Conservation (phyloP, 139 green algal species). For the Zygnema circumcarinatum region DNA sequence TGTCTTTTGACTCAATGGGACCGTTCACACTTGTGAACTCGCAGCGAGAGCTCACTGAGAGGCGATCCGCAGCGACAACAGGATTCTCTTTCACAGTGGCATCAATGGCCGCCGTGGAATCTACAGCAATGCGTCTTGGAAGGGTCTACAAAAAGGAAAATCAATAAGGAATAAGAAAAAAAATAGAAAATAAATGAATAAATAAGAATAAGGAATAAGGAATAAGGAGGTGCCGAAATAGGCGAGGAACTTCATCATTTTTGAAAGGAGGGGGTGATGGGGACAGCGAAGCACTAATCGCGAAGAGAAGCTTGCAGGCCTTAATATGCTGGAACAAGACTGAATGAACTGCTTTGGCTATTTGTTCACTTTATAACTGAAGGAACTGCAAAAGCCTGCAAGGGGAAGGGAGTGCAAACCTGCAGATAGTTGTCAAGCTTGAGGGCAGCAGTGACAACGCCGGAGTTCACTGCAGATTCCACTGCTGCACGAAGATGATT, state of each 20-base stretch:
- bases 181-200: no score
- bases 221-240: no score
- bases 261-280: no score
- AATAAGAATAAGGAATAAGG: no score
- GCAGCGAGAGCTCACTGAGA: constrained; percentile 10
- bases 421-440: constrained; percentile 48
- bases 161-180: no score
- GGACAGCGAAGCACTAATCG: no score
- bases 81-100: constrained; percentile 19
- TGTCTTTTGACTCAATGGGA: not conserved
- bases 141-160: constrained; percentile 15
- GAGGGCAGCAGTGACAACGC: not conserved
- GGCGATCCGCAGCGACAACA: not conserved
- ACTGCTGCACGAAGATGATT: constrained; percentile 38
- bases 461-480: constrained; percentile 19
- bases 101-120: constrained; percentile 36
- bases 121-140: constrained; percentile 17
- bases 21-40: constrained; percentile 19
- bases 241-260: no score
- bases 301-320: no score
- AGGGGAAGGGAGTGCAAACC: not conserved
- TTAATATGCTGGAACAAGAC: no score
- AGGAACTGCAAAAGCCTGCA: no score
- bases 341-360: no score
- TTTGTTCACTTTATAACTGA: no score